Evolutionary conservation across 1,284 basidiomycete genomes (phyloP), one percentile per base, ranked within the genome.

Genomic region (Rhodofomes roseus): DNA sequence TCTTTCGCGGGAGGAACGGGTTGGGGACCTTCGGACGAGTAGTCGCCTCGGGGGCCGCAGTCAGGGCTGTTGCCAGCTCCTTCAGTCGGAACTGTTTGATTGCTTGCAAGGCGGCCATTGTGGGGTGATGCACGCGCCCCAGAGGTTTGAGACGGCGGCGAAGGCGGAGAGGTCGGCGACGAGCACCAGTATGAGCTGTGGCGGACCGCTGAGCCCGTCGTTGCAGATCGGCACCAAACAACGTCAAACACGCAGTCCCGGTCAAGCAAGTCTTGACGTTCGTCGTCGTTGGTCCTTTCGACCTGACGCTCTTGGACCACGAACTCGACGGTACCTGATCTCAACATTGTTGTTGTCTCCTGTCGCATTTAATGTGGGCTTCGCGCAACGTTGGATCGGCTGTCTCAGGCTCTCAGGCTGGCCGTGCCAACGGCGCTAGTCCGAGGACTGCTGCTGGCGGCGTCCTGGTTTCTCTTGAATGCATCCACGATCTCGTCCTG

Each of bases 1-100:
- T 87, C 61, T 79, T 79, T 51, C 76, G 78, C 11, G 89, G 81
- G 40, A 90, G 67, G 73, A 92, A 92, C 2, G 90, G 90, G 68
- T 91, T 92, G 34, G 44, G 64, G 29, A 74, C 29, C 41, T 67
- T 70, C 29, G 60, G 60, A 16, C 46, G 57, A 18, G 63, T 52
- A 29, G 29, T 58, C 2, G 63, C 40, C 25, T 57, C 48, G 2
- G 66, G 36, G 20, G 58, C 55, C 39, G 59, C 57, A 41, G 62
- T 56, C 37, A 65, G 57, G 29, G 58, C 46, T 22, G 63, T 52
- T 5, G 62, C 53, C n/a, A 73, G 62, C 60, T 72, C 72, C 50
- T 69, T 68, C 22, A 69, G 29, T 46, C 73, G 70, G 60, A 74
- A 74, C 51, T 62, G 61, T 57, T 69, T 70, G 27, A 74, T 62